These are phyloP conservation scores for Serendipita sp. DNA, from an alignment of 768 basidiomycete genomes.

Conservation along the genomic window DNA sequence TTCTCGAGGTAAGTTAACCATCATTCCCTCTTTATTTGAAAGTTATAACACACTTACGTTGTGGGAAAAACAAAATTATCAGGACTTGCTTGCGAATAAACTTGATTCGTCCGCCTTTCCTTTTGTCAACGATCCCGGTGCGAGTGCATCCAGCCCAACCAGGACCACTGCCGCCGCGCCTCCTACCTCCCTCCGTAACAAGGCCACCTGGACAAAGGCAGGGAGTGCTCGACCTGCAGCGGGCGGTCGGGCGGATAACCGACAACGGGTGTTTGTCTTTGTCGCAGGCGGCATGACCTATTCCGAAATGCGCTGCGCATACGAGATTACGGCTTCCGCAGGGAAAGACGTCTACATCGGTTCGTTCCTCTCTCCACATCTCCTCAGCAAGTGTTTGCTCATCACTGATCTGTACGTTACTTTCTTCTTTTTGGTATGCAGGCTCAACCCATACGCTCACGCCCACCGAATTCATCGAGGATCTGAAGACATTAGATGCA, in stretches of 20 bases:
- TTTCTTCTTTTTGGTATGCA: too few species aligned
- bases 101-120: slow-evolving; percentile 75
- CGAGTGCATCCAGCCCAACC: slow-evolving; percentile 27
- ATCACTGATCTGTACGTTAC: not conserved
- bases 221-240: slow-evolving; percentile 71
- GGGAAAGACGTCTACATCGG: slow-evolving; percentile 90
- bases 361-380: slow-evolving; percentile 21
- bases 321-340: slow-evolving; percentile 53
- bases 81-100: slow-evolving; percentile 73
- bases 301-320: slow-evolving; percentile 83
- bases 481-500: slow-evolving; percentile 73
- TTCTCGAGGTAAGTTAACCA: slow-evolving; percentile 53
- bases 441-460: slow-evolving; percentile 83
- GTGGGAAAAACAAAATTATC: slow-evolving; percentile 1
- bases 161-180: slow-evolving; percentile 31
- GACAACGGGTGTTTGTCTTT: slow-evolving; percentile 75
- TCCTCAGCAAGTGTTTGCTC: not conserved
- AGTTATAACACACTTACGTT: not conserved
- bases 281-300: slow-evolving; percentile 92
- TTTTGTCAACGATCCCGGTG: slow-evolving; percentile 63
- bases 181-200: slow-evolving; percentile 68
- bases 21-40: too few species aligned
- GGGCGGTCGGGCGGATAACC: slow-evolving; percentile 36
- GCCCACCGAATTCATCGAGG: slow-evolving; percentile 70
- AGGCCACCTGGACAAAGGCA: slow-evolving; percentile 36